Base-by-base conservation (phyloP, 2,329 filamentous ascomycete species). In the Penicillium sp. region DNA sequence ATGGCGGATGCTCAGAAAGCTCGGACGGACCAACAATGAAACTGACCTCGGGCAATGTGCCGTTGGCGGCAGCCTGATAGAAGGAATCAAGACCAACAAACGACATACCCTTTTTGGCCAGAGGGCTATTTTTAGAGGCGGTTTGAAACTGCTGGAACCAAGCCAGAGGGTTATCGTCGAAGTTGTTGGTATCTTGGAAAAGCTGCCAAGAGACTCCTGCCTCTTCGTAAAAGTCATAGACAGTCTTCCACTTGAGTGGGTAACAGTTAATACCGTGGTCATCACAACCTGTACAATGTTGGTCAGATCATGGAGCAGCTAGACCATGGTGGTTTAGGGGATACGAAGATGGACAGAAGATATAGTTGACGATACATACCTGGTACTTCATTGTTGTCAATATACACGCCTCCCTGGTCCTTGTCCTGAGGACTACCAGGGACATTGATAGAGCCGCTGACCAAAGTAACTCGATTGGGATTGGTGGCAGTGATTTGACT, bases 91-190 rank as follows among this genome's bases (percentile, higher is more conserved):
- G 66, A 10, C 74, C 72, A 13, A 72, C 60, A 45, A 69, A 77
- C 3, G 72, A 67, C 56, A 78, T 65, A 1, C 76, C 76, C 26
- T 72, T 70, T 40, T 74, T 51, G 28, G 74, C 67, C 4, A 79
- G 66, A 8, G 67, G 63, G 1, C 73, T 74, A 15, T 64, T 60
- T 1, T 61, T 58, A 0, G 61, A 53, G 1, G 76, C 75, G 0
- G 71, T 68, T 51, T 78, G 76, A 60, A 71, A 79, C 48, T 78
- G 75, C 49, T 73, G 47, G 55, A 80, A 80, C 70, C 75, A 77
- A 32, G 76, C 75, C 13, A 77, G 65, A 0, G 76, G 72, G 58
- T 78, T 79, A 58, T 79, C 77, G 37, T 77, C 76, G 49, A 77
- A 77, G 61, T 77, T 77, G 56, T 78, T 69, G 17, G 64, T 67